phyloP scores from a whole-genome alignment of 345 rosid genomes.

The Brassica rapa region DNA sequence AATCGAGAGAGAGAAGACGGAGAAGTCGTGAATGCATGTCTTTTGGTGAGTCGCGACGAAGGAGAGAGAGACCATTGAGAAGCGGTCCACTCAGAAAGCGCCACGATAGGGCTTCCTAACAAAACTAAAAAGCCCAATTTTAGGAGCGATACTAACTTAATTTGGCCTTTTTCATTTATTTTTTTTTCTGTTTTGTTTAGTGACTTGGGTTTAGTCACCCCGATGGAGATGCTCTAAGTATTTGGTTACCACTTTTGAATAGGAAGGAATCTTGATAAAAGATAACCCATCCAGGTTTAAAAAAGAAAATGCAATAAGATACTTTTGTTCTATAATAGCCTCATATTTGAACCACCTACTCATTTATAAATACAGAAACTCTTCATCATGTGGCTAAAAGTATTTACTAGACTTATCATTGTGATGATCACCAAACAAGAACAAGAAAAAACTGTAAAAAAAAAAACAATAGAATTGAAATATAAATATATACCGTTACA shows the following conservation, averaged over 20 bases:
- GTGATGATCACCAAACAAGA: neutral
- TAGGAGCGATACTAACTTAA: too few species aligned
- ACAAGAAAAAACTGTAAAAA: neutral
- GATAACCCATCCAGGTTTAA: neutral
- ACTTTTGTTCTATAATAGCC: neutral
- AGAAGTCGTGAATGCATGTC: too few species aligned
- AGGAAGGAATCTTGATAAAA: neutral
- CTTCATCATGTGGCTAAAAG: neutral
- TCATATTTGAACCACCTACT: neutral
- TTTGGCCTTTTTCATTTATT: too few species aligned
- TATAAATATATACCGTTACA: slow-evolving; percentile 29
- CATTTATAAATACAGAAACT: neutral
- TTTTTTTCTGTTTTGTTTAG: too few species aligned
- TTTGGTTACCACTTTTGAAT: neutral
- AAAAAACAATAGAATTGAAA: neutral
- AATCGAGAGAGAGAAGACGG: too few species aligned
- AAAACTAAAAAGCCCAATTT: too few species aligned
- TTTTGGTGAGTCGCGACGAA: too few species aligned
- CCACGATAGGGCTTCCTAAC: too few species aligned
- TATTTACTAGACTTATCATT: slow-evolving; percentile 3
- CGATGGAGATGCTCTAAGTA: too few species aligned
- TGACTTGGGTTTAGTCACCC: too few species aligned
- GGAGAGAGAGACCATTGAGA: too few species aligned
- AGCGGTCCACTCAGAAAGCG: too few species aligned
- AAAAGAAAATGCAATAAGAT: neutral